Base-by-base conservation (phyloP, 345 rosid species). In the Microthlaspi erraticum region DNA sequence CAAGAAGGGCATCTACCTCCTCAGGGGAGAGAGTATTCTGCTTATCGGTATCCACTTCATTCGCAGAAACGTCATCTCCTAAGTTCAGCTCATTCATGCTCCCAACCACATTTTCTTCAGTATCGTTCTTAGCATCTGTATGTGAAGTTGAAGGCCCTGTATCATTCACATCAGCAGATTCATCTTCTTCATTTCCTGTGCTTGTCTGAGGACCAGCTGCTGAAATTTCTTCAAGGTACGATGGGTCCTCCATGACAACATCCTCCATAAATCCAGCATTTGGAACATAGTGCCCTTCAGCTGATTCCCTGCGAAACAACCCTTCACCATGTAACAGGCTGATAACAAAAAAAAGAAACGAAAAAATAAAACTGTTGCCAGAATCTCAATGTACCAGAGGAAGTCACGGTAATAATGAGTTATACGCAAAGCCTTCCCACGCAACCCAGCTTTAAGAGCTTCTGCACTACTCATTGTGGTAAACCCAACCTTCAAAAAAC, bases 351-450 rank as follows among this genome's bases (percentile, higher is more conserved):
- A n/a, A n/a, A 19, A 20, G 39, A 69, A 39, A 34, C 9, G 41
- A 45, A 48, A 68, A 29, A 46, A 37, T 39, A 5, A 64, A 75
- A 37, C 7, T 5, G 39, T 60, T 46, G 61, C 31, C 41, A 53
- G 58, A 52, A 63, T 58, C 53, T 51, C 78, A 79, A 79, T 74
- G 67, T 79, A 73, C 97, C 98, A 88, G 58, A 93, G 94, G 58
- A 81, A 73, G 74, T 93, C 99, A 37, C 86, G 83, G 61, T 93
- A 93, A 73, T 83, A 82, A 75, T 93, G 99, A 56, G 85, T 77
- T 41, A 93, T 84, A 74, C 93, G 84, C 60, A 93, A 81, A 71
- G 96, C 99, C 78, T 91, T 93, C 61, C 99, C 99, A 45, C 96
- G 95, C 77, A 91, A 78, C 60, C 93, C 95, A 37, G 96, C 99